Percentiles rank a stretch among this genome's conserved stretches.
Evolutionary conservation across 73 alveolate species (phyloP).

Genomic region (Blepharisma japonicum): DNA sequence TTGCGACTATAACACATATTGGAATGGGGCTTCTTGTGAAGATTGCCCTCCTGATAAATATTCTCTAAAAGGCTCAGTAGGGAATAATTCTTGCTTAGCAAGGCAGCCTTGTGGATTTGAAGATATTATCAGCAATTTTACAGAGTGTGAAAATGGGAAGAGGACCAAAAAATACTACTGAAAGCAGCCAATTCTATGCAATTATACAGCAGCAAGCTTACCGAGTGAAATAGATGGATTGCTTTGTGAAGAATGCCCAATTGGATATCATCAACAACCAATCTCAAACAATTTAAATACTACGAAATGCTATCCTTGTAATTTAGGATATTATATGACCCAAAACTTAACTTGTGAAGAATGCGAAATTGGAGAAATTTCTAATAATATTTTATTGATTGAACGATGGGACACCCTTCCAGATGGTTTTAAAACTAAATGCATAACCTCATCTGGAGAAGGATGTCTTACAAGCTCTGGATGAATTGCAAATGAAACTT

Average conservation of each 20-base stretch:
- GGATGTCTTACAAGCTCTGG: background rate
- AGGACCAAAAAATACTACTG: background rate
- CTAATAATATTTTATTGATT: background rate
- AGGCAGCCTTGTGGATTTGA: slow-evolving; percentile 2
- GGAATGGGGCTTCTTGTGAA: background rate
- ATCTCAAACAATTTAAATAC: background rate
- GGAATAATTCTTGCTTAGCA: background rate
- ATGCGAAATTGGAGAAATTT: background rate
- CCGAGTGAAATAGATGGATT: background rate
- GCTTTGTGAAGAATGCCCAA: background rate
- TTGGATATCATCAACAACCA: background rate
- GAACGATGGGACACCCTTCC: background rate
- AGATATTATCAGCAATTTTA: background rate
- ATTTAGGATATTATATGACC: background rate
- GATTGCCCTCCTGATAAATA: slow-evolving; percentile 15
- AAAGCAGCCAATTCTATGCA: background rate
- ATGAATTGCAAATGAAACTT: background rate
- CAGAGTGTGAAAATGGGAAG: background rate
- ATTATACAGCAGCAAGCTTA: background rate
- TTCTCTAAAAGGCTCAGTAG: slow-evolving; percentile 23
- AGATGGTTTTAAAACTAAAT: background rate
- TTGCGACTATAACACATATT: background rate
- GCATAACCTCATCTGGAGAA: background rate
- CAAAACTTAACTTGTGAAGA: background rate
- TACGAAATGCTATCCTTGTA: background rate